Conservation (phyloP, 495 filamentous ascomycete genomes). For the Penicillium cataractarum region DNA sequence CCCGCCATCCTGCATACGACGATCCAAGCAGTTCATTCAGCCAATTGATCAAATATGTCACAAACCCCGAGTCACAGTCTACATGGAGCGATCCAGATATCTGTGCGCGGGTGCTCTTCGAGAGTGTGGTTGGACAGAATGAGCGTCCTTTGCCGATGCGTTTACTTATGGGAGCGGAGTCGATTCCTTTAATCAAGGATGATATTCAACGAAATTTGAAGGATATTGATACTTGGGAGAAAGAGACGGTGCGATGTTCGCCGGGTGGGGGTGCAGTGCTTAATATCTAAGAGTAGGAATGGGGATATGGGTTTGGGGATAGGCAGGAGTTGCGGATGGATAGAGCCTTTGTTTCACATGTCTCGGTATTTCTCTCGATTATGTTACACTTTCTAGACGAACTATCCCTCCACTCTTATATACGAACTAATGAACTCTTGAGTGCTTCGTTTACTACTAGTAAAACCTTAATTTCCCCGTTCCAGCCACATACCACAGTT, state of each 20-base stretch:
- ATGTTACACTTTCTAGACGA: too few species aligned
- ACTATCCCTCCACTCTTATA: too few species aligned
- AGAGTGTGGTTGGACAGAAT: constrained; percentile 18
- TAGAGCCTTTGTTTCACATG: neutral
- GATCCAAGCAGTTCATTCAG: constrained; percentile 17
- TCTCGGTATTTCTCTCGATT: neutral
- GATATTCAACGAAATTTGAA: constrained; percentile 20
- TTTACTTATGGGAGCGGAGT: constrained; percentile 29
- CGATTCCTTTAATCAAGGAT: constrained; percentile 20
- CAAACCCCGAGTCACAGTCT: constrained; percentile 14
- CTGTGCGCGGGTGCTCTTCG: constrained; percentile 28
- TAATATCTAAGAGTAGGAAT: neutral
- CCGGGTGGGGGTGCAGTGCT: constrained; percentile 7
- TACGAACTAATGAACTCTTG: neutral
- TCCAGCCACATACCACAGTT: too few species aligned
- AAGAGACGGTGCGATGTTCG: constrained; percentile 25
- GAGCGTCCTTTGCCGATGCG: constrained; percentile 13
- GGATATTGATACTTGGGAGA: constrained; percentile 16
- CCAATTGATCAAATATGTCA: constrained; percentile 23
- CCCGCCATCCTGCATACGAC: constrained; percentile 30
- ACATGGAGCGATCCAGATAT: constrained; percentile 30
- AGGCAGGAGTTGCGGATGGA: neutral
- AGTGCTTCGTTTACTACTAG: too few species aligned
- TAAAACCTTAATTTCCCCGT: too few species aligned
- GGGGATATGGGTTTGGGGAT: too few species aligned